Conservation (phyloP, 2,329 filamentous ascomycete species). For the Fusarium redolens region DNA sequence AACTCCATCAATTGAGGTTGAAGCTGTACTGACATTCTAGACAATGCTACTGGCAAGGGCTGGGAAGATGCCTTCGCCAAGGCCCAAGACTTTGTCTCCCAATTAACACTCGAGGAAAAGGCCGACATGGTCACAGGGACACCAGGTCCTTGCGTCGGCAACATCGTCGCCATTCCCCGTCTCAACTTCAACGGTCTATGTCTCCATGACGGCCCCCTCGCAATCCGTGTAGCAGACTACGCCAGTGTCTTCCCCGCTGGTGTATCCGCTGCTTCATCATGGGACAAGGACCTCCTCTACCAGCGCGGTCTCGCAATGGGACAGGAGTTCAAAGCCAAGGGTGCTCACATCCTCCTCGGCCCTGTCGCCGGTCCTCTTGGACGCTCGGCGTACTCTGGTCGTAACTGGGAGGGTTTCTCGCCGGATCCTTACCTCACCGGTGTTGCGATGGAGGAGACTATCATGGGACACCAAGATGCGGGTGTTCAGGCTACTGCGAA, state of each 20-base stretch:
- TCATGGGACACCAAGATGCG: conserved; percentile 50
- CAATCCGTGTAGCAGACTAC: conserved; percentile 53
- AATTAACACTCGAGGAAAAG: conserved; percentile 48
- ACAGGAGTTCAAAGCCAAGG: conserved; percentile 76
- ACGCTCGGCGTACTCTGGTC: conserved; percentile 60
- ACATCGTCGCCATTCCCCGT: conserved; percentile 53
- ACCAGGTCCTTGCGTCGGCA: conserved; percentile 50
- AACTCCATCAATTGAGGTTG: neutral
- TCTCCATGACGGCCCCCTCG: conserved; percentile 52
- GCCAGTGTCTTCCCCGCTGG: conserved; percentile 63
- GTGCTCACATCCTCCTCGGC: conserved; percentile 73
- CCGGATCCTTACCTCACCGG: conserved; percentile 77
- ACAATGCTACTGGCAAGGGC: conserved; percentile 51
- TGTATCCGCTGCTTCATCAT: conserved; percentile 69
- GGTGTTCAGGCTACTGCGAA: conserved; percentile 55
- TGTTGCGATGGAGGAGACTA: conserved; percentile 54
- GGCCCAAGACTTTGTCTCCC: conserved; percentile 48
- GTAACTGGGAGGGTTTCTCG: conserved; percentile 74
- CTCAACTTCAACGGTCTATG: conserved; percentile 58
- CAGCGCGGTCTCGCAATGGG: conserved; percentile 65
- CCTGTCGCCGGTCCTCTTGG: conserved; percentile 56
- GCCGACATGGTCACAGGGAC: conserved; percentile 50
- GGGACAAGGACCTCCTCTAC: conserved; percentile 78
- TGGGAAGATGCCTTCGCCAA: conserved; percentile 53
- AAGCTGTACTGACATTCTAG: conserved; percentile 40